These are phyloP conservation scores for Margaritispora aquatica DNA, from an alignment of 495 filamentous ascomycete species.

Conservation along the genomic window DNA sequence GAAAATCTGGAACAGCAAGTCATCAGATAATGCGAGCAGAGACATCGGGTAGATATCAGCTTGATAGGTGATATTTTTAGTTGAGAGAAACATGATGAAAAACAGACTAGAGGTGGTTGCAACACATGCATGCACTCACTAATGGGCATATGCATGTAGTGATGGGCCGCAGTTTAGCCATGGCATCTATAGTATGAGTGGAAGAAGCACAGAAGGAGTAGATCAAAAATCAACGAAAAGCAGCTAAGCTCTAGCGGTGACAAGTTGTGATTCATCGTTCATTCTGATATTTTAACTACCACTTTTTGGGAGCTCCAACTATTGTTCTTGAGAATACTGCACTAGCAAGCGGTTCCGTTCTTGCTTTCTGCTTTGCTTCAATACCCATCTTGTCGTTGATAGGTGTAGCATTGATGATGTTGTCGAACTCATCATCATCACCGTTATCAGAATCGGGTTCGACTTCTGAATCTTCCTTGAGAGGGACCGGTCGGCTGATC, in stretches of 20 bases:
- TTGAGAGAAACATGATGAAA: too few relatives aligned
- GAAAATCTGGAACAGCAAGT: neutral
- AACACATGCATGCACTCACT: too few relatives aligned
- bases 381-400: conserved; percentile 79
- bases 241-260: too few relatives aligned
- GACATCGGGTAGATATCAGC: too few relatives aligned
- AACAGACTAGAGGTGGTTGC: too few relatives aligned
- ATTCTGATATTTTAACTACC: too few relatives aligned
- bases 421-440: conserved; percentile 71
- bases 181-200: too few relatives aligned
- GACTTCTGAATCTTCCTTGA: conserved; percentile 59
- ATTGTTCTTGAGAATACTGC: conserved; percentile 58
- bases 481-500: conserved; percentile 45
- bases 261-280: neutral
- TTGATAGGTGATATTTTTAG: too few relatives aligned
- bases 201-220: too few relatives aligned
- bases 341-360: conserved; percentile 30
- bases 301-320: conserved; percentile 54
- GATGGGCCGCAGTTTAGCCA: too few relatives aligned
- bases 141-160: too few relatives aligned
- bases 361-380: conserved; percentile 33
- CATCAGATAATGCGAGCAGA: neutral
- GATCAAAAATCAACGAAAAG: too few relatives aligned
- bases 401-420: conserved; percentile 83
- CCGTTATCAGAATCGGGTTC: conserved; percentile 68